Evolutionary conservation across 1,139 yeast species (phyloP).

Genomic region (Yamadazyma triangularis): DNA sequence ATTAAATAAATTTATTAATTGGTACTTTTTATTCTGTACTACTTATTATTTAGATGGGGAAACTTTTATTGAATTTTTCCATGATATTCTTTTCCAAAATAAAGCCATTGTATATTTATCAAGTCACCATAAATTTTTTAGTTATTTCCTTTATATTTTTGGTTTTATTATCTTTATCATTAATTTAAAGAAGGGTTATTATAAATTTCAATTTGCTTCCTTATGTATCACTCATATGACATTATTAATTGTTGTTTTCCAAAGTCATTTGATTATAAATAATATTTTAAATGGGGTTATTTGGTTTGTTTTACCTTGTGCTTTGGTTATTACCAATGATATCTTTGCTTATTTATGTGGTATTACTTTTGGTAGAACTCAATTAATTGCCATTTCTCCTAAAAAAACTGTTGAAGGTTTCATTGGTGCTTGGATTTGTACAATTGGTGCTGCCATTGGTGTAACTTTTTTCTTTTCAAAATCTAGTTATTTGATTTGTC

Average conservation of each 20-base stretch:
- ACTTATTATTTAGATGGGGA: constrained; percentile 89
- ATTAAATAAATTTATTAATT: constrained; percentile 77
- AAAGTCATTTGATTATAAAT: constrained; percentile 88
- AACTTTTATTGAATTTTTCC: constrained; percentile 62
- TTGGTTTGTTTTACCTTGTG: constrained; percentile 92
- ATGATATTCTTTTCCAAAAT: constrained; percentile 39
- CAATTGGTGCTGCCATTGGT: constrained; percentile 68
- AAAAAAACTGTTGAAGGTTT: constrained; percentile 98
- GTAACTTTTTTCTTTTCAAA: constrained; percentile 62
- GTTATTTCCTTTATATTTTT: constrained; percentile 77
- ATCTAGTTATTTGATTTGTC: constrained; percentile 80
- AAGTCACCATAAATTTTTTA: constrained; percentile 77
- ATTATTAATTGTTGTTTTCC: constrained; percentile 81
- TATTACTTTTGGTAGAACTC: constrained; percentile 91
- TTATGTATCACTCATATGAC: constrained; percentile 95
- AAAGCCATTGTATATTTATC: constrained; percentile 38
- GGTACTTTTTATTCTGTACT: constrained; percentile 82
- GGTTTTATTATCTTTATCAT: constrained; percentile 91
- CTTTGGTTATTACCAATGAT: constrained; percentile 89
- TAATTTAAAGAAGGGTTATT: constrained; percentile 83
- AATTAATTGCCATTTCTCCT: constrained; percentile 89
- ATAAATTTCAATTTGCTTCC: constrained; percentile 90
- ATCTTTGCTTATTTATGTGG: constrained; percentile 97
- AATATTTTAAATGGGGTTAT: constrained; percentile 87
- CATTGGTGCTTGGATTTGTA: constrained; percentile 95